Evolutionary conservation across 768 basidiomycete species (phyloP), one percentile per base, ranked within the genome.

Genomic region (Boletus subcaerulescens): DNA sequence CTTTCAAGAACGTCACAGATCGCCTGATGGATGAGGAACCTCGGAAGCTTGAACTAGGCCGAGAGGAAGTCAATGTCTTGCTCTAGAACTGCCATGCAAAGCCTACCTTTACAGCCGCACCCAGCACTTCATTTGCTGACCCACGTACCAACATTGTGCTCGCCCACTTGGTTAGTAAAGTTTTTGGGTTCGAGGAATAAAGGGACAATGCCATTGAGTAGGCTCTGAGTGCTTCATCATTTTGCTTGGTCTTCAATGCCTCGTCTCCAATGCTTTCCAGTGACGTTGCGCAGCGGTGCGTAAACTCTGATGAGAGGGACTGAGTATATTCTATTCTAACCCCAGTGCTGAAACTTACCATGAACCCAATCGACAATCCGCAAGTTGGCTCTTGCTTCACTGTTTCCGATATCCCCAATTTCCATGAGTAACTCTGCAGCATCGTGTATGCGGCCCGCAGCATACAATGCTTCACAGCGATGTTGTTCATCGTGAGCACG

Each of bases 91-190:
- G 9, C n/a, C 13, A 13, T 12, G 5, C 3, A 15, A 13, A 18
- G 1, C 40, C 14, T 50, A 62, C 60, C 40, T 57, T 40, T 3
- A 13, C 7, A 2, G 58, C 36, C 6, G 24, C 38, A n/a, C 1
- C 18, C 14, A 58, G 14, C 11, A 9, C 53, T 11, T 58, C n/a
- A 5, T 20, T 44, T 3, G 12, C 17, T 5, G 58, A 32, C 17
- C 45, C 8, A 18, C n/a, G 40, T 8, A 11, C 17, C 18, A 62
- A 15, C 33, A 22, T 24, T 1, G n/a, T 17, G 2, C 7, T 31
- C 13, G 18, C 48, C 60, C 60, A 62, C 33, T 62, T 62, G 4
- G 3, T 10, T 0, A 62, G 15, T 12, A 62, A 3, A 13, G n/a
- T 6, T 3, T 44, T 20, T 3, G 53, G 26, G 4, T 3, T 22